These are phyloP conservation scores for Trichosporon faecale DNA, from an alignment of 1,284 basidiomycete species.

Conservation along the genomic window DNA sequence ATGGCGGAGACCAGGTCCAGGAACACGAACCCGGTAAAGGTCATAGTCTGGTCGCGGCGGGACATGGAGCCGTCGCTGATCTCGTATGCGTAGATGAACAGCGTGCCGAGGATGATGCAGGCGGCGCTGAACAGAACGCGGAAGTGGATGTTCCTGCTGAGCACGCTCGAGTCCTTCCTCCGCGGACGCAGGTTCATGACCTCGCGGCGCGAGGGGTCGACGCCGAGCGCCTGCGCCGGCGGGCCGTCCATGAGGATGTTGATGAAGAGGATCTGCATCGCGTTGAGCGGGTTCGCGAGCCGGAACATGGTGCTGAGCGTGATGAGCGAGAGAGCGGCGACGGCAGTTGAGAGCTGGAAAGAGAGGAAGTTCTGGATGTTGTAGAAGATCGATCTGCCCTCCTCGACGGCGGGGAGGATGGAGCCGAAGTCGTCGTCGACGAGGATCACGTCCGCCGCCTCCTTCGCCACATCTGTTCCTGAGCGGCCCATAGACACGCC, in stretches of 20 bases:
- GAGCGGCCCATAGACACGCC: conserved; percentile 96
- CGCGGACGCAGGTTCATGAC: conserved; percentile 87
- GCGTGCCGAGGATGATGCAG: conserved; percentile 82
- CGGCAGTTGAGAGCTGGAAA: conserved; percentile 95
- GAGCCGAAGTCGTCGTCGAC: conserved; percentile 98
- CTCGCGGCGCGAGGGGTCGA: conserved; percentile 88
- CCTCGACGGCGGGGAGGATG: conserved; percentile 89
- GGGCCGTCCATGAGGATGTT: conserved; percentile 99
- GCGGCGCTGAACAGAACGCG: conserved; percentile 86
- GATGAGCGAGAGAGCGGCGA: conserved; percentile 90
- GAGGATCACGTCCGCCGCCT: conserved; percentile 93
- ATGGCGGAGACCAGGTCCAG: conserved; percentile 91
- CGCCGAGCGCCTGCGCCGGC: conserved; percentile 90
- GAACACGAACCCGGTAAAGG: conserved; percentile 95
- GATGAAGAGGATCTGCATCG: conserved; percentile 98
- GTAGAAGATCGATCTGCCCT: conserved; percentile 97
- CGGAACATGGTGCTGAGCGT: conserved; percentile 87
- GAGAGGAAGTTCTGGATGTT: conserved; percentile 97
- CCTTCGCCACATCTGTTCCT: conserved; percentile 96
- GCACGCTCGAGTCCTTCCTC: conserved; percentile 81
- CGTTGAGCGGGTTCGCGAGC: conserved; percentile 87
- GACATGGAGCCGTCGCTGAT: conserved; percentile 76
- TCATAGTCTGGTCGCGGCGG: conserved; percentile 90
- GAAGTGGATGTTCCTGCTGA: conserved; percentile 67
- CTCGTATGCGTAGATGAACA: conserved; percentile 82